These are phyloP conservation scores for Halenospora varia DNA, from an alignment of 495 filamentous ascomycete species.

Conservation along the genomic window DNA sequence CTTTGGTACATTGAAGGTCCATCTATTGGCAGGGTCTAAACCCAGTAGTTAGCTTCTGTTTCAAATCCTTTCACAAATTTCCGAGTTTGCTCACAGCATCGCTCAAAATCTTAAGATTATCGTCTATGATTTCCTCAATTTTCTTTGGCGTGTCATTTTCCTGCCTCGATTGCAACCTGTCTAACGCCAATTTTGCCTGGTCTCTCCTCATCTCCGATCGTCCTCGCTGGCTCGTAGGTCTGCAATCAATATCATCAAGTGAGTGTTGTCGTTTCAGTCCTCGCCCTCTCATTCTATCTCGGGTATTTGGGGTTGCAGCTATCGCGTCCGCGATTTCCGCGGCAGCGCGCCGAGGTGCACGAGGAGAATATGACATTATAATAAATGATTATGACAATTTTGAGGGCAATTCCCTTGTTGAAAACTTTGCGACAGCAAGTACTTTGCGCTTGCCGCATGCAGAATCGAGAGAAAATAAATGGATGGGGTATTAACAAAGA, in stretches of 20 bases:
- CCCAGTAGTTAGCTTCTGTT: too few relatives aligned
- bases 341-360: neutral
- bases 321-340: neutral
- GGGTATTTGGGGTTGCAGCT: neutral
- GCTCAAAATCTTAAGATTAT: neutral
- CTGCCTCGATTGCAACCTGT: neutral
- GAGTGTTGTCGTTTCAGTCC: too few relatives aligned
- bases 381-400: neutral
- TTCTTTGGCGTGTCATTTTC: neutral
- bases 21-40: too few relatives aligned
- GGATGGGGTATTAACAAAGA: conserved; percentile 1
- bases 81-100: neutral
- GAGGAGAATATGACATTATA: neutral
- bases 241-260: too few relatives aligned
- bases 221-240: too few relatives aligned
- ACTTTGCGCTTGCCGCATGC: neutral
- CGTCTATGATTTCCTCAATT: neutral
- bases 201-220: neutral
- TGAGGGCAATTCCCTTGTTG: neutral
- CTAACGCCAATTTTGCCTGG: neutral
- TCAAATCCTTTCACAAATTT: too few relatives aligned
- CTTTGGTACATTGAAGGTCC: too few relatives aligned
- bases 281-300: neutral
- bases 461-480: neutral
- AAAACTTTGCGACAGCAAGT: neutral